Base-by-base conservation (phyloP, 176 grass and related monocot species). In the Cenchrus purpureus region DNA sequence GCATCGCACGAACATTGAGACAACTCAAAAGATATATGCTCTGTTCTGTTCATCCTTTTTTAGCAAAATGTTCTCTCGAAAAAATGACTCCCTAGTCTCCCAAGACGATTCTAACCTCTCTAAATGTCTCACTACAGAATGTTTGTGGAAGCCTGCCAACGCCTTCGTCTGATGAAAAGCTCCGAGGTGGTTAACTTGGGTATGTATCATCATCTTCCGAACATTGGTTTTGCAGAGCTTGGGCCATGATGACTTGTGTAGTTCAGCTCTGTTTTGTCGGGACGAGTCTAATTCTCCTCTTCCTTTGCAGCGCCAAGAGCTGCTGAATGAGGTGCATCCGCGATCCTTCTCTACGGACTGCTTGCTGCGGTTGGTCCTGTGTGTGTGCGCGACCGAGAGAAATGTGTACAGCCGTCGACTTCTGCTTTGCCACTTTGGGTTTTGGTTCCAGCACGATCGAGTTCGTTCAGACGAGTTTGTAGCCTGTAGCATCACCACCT, bases 101-200 rank as follows among this genome's bases (percentile, higher is more conserved):
- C 7, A 55, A 42, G 15, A 65, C 40, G 56, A 52, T 78, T 57
- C 73, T 90, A 53, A 90, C 10, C 12, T 84, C 5, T 55, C n/a
- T 60, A 57, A 57, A 71, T 75, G 32, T 76, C 45, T 70, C 6
- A 22, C 1, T 89, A 50, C 76, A 97, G 94, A 79, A 96, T 96
- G 94, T 96, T 96, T 82, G 89, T 93, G 25, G 94, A 96, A 15
- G 53, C 78, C 31, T 96, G 89, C 81, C 92, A 96, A 70, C 94
- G 89, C 45, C 73, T 96, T 54, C 94, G 89, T 77, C 89, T 96
- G 71, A 93, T 96, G 94, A 96, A 96, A 79, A 91, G 91, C 62
- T 93, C 91, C 2, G 94, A 96, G 84, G 87, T 65, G 51, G 87
- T 91, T 68, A 89, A 93, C 72, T 87, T 96, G 74, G 84, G 94